Conservation (phyloP, 2,329 filamentous ascomycete species). For the Metarhizium guizhouense region DNA sequence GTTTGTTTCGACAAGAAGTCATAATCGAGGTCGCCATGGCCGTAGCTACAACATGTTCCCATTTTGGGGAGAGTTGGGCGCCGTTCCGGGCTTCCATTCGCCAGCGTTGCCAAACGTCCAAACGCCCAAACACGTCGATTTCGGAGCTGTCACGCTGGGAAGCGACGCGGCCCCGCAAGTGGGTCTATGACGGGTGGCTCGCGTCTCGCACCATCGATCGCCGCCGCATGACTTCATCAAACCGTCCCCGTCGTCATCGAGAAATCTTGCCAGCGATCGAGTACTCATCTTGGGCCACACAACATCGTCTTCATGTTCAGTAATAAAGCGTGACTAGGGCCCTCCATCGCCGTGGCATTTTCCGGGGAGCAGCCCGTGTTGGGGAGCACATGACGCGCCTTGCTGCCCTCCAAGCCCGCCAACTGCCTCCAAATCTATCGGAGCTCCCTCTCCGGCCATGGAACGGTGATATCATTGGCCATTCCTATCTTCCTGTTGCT, state of each 20-base stretch:
- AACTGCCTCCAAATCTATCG: background rate
- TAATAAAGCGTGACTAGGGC: background rate
- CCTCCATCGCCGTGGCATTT: no score
- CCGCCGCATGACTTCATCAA: slow-evolving; percentile 1
- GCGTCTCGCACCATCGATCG: background rate
- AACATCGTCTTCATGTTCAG: background rate
- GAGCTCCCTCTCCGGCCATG: background rate
- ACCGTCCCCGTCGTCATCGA: background rate
- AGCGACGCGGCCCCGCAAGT: background rate
- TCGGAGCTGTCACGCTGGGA: no score
- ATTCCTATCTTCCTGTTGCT: background rate
- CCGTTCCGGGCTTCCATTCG: no score
- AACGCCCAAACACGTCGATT: no score
- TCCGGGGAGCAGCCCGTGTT: no score
- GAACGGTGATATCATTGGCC: background rate
- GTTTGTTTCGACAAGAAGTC: no score
- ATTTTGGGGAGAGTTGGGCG: no score
- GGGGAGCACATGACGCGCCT: slow-evolving; percentile 1
- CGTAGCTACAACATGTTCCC: no score
- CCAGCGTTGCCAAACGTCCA: no score
- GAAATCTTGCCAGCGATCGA: background rate
- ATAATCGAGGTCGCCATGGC: no score
- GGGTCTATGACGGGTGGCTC: background rate
- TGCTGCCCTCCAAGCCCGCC: background rate
- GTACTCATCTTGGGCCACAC: background rate